Evolutionary conservation across 1,284 basidiomycete species (phyloP).

Genomic region (Cryptococcus sp.): DNA sequence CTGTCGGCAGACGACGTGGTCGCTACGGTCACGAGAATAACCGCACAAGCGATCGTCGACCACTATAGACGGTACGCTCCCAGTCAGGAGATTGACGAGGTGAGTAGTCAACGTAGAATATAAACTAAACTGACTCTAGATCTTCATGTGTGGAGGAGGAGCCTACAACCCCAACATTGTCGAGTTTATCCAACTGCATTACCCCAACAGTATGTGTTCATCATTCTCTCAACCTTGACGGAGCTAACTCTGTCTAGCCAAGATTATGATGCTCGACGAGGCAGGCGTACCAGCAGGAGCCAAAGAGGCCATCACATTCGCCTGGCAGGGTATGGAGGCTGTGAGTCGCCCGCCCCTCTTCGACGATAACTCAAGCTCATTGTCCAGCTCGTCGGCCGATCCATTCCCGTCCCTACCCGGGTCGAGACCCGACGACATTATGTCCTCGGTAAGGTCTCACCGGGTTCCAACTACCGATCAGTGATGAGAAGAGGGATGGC

Average conservation of each 20-base stretch:
- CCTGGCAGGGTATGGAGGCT: conserved; percentile 15
- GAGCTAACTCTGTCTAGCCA: conserved; percentile 2
- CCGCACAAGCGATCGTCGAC: conserved; percentile 14
- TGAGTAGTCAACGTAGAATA: background rate
- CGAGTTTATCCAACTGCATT: conserved; percentile 8
- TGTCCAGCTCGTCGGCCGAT: conserved; percentile 21
- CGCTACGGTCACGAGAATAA: conserved; percentile 19
- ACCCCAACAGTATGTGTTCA: conserved; percentile 8
- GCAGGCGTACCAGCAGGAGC: conserved; percentile 15
- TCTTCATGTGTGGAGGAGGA: conserved; percentile 24
- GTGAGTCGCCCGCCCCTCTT: conserved; percentile 3
- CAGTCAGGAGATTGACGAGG: conserved; percentile 10
- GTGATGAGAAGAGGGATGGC: conserved; percentile 18
- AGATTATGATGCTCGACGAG: conserved; percentile 18
- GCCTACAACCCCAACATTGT: conserved; percentile 20
- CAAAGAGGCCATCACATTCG: conserved; percentile 23
- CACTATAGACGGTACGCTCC: conserved; percentile 11
- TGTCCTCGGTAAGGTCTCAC: conserved; percentile 17
- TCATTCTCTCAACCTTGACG: background rate
- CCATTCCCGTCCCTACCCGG: conserved; percentile 12
- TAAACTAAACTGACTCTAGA: background rate
- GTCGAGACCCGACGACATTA: conserved; percentile 8
- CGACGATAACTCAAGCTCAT: too few relatives aligned
- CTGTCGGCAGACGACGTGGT: conserved; percentile 13
- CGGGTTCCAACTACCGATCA: conserved; percentile 11